These are phyloP conservation scores for Biscogniauxia marginata DNA, from an alignment of 2,329 filamentous ascomycete genomes.

Conservation along the genomic window DNA sequence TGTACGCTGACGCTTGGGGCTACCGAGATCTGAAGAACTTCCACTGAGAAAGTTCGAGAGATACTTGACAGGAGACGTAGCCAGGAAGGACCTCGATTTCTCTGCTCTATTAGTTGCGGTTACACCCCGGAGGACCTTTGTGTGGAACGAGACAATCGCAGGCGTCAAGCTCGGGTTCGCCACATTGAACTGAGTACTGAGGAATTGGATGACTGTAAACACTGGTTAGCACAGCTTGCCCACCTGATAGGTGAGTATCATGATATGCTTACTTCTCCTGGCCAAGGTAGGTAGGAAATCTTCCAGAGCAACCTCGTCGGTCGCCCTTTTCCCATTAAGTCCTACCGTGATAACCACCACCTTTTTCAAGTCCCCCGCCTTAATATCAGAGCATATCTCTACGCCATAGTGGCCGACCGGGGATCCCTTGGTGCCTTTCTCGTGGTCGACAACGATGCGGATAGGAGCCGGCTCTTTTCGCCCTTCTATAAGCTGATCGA, in stretches of 20 bases:
- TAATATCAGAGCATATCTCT: constrained; percentile 67
- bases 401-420: constrained; percentile 67
- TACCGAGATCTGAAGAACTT: constrained; percentile 41
- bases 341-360: constrained; percentile 56
- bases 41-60: constrained; percentile 77
- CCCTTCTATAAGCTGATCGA: constrained; percentile 60
- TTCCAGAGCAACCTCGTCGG: constrained; percentile 69
- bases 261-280: constrained; percentile 60
- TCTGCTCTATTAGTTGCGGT: constrained; percentile 61
- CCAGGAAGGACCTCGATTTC: constrained; percentile 67
- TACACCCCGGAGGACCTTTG: constrained; percentile 71
- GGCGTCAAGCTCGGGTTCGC: constrained; percentile 63
- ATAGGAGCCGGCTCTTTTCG: constrained; percentile 67
- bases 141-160: constrained; percentile 73
- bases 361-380: constrained; percentile 50
- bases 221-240: background rate
- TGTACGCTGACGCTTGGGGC: constrained; percentile 42
- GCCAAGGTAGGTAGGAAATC: constrained; percentile 74
- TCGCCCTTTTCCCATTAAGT: constrained; percentile 67
- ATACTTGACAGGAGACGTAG: constrained; percentile 86
- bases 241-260: background rate
- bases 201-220: constrained; percentile 64
- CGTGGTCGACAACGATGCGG: constrained; percentile 70
- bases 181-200: constrained; percentile 68
- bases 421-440: constrained; percentile 64